Percentiles rank a stretch among this genome's conserved stretches.
These are phyloP conservation scores for Fusarium liriodendri DNA, from an alignment of 2,329 filamentous ascomycete species.

Conservation along the genomic window DNA sequence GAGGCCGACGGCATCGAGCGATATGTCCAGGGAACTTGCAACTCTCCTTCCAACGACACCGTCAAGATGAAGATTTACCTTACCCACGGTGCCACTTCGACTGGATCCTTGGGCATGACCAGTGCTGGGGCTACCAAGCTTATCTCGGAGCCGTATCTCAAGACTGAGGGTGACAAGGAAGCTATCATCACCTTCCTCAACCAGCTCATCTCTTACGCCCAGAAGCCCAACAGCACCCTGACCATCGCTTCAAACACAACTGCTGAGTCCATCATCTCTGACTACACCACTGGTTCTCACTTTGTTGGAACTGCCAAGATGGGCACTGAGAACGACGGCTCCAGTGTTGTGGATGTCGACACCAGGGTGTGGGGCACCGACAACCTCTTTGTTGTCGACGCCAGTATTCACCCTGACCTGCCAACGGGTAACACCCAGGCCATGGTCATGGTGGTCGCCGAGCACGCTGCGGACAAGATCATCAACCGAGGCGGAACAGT, in stretches of 20 bases:
- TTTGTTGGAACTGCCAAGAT: slow-evolving; percentile 72
- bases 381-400: slow-evolving; percentile 76
- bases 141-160: slow-evolving; percentile 50
- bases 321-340: slow-evolving; percentile 64
- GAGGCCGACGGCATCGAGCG: slow-evolving; percentile 51
- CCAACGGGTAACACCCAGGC: slow-evolving; percentile 76
- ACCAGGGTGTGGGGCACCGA: slow-evolving; percentile 75
- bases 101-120: slow-evolving; percentile 56
- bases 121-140: slow-evolving; percentile 55
- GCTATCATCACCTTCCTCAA: slow-evolving; percentile 62
- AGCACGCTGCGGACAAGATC: slow-evolving; percentile 62
- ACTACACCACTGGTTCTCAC: slow-evolving; percentile 61
- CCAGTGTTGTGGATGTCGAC: slow-evolving; percentile 71
- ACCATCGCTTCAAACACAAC: slow-evolving; percentile 58
- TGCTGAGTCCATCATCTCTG: slow-evolving; percentile 66
- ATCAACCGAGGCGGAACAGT: slow-evolving; percentile 4
- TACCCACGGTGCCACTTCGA: slow-evolving; percentile 61
- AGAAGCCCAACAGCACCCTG: slow-evolving; percentile 67
- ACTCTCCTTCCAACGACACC: slow-evolving; percentile 53
- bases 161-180: slow-evolving; percentile 50
- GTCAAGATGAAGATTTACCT: slow-evolving; percentile 63
- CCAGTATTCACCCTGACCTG: slow-evolving; percentile 76
- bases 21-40: slow-evolving; percentile 59
- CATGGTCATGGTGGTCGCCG: slow-evolving; percentile 72
- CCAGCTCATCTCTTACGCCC: slow-evolving; percentile 73